Evolutionary conservation across 352 stramenopile genomes (phyloP), one percentile per base, ranked within the genome.

Genomic region (Blastocystis sp.): DNA sequence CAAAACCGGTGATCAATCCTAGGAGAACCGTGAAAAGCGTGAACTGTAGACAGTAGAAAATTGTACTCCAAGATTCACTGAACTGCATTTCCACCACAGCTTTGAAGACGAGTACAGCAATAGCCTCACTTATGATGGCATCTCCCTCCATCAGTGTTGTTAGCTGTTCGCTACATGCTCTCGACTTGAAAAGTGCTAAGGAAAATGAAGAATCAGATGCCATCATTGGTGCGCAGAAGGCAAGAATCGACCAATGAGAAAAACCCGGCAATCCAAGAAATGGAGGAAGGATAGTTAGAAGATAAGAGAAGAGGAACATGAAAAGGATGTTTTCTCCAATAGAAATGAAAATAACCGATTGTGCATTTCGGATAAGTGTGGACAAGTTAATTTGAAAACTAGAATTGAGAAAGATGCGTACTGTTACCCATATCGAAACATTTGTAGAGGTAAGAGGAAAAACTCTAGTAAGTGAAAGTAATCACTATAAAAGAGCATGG

Each of bases 161-260:
- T 15, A 81, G 19, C 33, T 30, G 70, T 22, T 51, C 22, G 0
- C 48, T 44, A 40, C 70, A 81, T 19, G 40, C n/a, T 33, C 42
- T 17, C 22, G 27, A 22, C 37, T 33, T 60, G 27, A 81, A 81
- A 27, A 81, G 62, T 5, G 70, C 27, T n/a, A 81, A 66, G 37
- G 70, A 81, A n/a, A 81, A 30, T n/a, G 70, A 81, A 40, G 70
- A 81, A 57, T 81, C 70, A 56, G 70, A 81, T 11, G 70, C 70
- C 13, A 81, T 81, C 33, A 81, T 81, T 17, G 70, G 48, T n/a
- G 70, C 19, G 27, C 70, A 81, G 70, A 81, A 81, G n/a, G 70
- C 70, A n/a, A 81, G 70, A n/a, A 27, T 66, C 17, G 33, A 66
- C 70, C 70, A 81, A 33, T 44, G 11, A 37, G 37, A 58, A 22